Evolutionary conservation across 192 early-diverging fungal species (phyloP).

Genomic region (Backusella liffmaniae): DNA sequence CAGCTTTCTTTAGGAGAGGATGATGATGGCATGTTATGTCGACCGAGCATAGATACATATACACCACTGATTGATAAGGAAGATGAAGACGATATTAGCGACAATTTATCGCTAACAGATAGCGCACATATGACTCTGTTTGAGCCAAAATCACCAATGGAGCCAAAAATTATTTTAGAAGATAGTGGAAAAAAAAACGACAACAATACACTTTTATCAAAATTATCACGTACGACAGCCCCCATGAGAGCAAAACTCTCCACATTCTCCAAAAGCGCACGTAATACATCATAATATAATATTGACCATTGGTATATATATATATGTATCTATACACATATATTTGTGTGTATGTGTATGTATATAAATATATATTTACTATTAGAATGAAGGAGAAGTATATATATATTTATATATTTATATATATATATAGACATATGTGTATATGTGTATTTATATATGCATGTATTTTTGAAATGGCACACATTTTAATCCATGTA

Average conservation of each 20-base stretch:
- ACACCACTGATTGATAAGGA: neutral
- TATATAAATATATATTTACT: conserved; percentile 8
- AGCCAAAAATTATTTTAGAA: conserved; percentile 12
- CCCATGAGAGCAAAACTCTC: conserved; percentile 37
- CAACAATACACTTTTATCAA: conserved; percentile 23
- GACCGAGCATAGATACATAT: conserved; percentile 3
- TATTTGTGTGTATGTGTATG: neutral
- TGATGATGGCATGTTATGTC: conserved; percentile 16
- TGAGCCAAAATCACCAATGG: conserved; percentile 1
- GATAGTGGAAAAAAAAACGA: neutral
- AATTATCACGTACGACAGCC: conserved; percentile 28
- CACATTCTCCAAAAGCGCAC: conserved; percentile 16
- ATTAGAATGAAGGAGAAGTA: conserved; percentile 6
- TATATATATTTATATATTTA: conserved; percentile 3
- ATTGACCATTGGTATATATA: neutral
- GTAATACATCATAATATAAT: conserved; percentile 3
- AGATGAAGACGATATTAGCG: conserved; percentile 6
- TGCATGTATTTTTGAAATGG: neutral
- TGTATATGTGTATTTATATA: neutral
- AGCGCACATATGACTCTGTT: conserved; percentile 4
- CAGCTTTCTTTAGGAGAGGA: neutral
- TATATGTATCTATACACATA: neutral
- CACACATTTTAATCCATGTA: neutral
- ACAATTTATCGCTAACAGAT: neutral
- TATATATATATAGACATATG: conserved; percentile 5